These are phyloP conservation scores for Lasiosphaeria miniovina DNA, from an alignment of 495 filamentous ascomycete genomes.

Conservation along the genomic window DNA sequence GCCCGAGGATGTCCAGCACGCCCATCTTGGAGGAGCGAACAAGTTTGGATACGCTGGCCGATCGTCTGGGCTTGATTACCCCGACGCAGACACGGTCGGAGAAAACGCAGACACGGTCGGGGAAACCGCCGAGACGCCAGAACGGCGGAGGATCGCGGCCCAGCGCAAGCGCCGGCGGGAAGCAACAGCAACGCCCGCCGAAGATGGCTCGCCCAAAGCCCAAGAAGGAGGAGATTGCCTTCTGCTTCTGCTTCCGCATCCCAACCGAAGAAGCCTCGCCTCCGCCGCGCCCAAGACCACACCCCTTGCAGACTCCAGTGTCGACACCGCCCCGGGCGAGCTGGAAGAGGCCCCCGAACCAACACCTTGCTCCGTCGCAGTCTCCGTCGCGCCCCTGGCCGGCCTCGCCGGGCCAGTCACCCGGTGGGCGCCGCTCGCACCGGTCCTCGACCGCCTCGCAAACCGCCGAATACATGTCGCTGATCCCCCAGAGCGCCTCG, in stretches of 20 bases:
- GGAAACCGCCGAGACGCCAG: conserved; percentile 23
- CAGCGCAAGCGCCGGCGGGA: conserved; percentile 13
- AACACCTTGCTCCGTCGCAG: conserved; percentile 10
- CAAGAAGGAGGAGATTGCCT: conserved; percentile 30
- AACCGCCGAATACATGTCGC: conserved; percentile 56
- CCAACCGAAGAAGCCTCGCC: conserved; percentile 36
- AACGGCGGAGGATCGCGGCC: conserved; percentile 5
- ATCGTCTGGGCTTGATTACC: conserved; percentile 65
- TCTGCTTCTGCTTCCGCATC: conserved; percentile 48
- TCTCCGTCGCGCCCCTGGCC: conserved; percentile 31
- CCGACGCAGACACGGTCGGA: conserved; percentile 24
- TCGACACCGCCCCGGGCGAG: conserved; percentile 23
- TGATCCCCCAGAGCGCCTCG: conserved; percentile 62
- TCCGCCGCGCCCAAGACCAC: conserved; percentile 37
- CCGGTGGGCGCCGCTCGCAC: conserved; percentile 34
- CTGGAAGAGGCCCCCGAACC: conserved; percentile 28
- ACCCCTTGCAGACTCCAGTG: conserved; percentile 36
- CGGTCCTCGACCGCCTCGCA: conserved; percentile 36
- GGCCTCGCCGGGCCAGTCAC: conserved; percentile 29
- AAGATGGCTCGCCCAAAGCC: conserved; percentile 31
- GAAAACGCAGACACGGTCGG: conserved; percentile 27
- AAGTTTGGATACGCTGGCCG: conserved; percentile 81
- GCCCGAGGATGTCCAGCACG: conserved; percentile 29
- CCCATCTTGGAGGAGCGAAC: conserved; percentile 55
- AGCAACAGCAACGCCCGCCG: conserved; percentile 19